These are phyloP conservation scores for Verruconis gallopava DNA, from an alignment of 2,329 filamentous ascomycete species.

Conservation along the genomic window DNA sequence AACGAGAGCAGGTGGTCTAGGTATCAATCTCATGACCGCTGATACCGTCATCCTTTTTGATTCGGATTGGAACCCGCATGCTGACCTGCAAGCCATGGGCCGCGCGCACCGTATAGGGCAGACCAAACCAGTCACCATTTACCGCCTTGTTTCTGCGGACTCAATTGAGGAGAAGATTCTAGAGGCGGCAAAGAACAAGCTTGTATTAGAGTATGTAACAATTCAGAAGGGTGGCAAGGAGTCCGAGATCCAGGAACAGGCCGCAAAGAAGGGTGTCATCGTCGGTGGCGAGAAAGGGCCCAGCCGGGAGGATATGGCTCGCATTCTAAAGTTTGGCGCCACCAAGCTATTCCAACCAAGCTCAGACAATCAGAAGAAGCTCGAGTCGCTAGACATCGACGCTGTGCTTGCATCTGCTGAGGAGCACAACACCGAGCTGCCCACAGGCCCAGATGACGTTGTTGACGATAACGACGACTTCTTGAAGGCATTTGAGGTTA, in stretches of 20 bases:
- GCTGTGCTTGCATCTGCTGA: slow-evolving; percentile 94
- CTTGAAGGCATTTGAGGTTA: slow-evolving; percentile 78
- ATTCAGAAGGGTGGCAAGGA: slow-evolving; percentile 96
- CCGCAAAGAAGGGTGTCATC: slow-evolving; percentile 28
- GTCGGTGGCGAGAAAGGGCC: slow-evolving; percentile 44
- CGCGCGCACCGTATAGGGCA: slow-evolving; percentile 96
- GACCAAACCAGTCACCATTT: slow-evolving; percentile 90
- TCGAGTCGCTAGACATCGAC: slow-evolving; percentile 96
- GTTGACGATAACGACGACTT: slow-evolving; percentile 39
- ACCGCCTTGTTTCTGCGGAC: slow-evolving; percentile 92
- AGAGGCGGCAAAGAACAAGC: slow-evolving; percentile 91
- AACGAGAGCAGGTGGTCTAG: slow-evolving; percentile 89
- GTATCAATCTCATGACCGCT: slow-evolving; percentile 97
- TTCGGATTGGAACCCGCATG: slow-evolving; percentile 98
- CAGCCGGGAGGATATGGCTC: slow-evolving; percentile 87
- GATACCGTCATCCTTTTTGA: slow-evolving; percentile 97
- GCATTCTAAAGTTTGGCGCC: slow-evolving; percentile 93
- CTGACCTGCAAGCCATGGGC: slow-evolving; percentile 96
- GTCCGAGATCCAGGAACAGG: slow-evolving; percentile 64
- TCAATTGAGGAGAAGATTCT: slow-evolving; percentile 97
- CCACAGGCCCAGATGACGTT: slow-evolving; percentile 83
- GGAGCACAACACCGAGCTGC: slow-evolving; percentile 91
- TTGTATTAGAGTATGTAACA: slow-evolving; percentile 91
- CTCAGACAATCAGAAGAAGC: slow-evolving; percentile 75
- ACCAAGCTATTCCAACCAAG: slow-evolving; percentile 99